A percentile compares a stretch with the other conserved stretches of the same genome.
These are phyloP conservation scores for Bassia scoparia DNA, from an alignment of 148 eudicot species.

Conservation along the genomic window DNA sequence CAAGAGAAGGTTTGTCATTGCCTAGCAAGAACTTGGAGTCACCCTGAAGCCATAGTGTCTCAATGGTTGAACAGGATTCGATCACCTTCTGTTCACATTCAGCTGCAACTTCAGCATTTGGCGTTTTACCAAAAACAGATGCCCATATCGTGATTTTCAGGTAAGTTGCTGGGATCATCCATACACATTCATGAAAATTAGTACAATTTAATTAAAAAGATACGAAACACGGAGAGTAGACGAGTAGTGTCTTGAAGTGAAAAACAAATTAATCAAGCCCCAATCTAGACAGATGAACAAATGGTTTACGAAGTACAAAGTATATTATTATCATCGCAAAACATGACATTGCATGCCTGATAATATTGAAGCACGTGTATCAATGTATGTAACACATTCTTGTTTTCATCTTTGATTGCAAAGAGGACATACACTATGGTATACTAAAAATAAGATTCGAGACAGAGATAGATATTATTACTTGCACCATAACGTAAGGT, in stretches of 20 bases:
- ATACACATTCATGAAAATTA: background rate
- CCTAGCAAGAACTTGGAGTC: conserved; percentile 63
- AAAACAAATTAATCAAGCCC: too few relatives aligned
- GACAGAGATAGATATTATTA: conserved; percentile 1
- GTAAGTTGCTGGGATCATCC: conserved; percentile 39
- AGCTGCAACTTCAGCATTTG: conserved; percentile 50
- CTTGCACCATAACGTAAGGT: conserved; percentile 36
- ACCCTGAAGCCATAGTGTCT: conserved; percentile 59
- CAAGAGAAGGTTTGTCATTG: conserved; percentile 64
- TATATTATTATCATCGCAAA: too few relatives aligned
- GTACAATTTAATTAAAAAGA: background rate
- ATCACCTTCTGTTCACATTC: conserved; percentile 43
- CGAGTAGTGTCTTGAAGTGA: background rate
- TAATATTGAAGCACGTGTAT: too few relatives aligned
- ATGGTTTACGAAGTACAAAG: too few relatives aligned
- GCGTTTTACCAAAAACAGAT: conserved; percentile 39
- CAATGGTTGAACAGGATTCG: conserved; percentile 52
- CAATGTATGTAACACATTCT: too few relatives aligned
- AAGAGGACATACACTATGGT: too few relatives aligned
- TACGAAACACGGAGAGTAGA: too few relatives aligned
- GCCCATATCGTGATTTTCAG: conserved; percentile 40
- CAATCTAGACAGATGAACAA: too few relatives aligned
- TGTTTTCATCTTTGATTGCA: too few relatives aligned
- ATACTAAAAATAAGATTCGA: too few relatives aligned
- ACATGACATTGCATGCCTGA: too few relatives aligned